Evolutionary conservation across 208 protist genomes (phyloP).

Genomic region (Strigomonas culicis): DNA sequence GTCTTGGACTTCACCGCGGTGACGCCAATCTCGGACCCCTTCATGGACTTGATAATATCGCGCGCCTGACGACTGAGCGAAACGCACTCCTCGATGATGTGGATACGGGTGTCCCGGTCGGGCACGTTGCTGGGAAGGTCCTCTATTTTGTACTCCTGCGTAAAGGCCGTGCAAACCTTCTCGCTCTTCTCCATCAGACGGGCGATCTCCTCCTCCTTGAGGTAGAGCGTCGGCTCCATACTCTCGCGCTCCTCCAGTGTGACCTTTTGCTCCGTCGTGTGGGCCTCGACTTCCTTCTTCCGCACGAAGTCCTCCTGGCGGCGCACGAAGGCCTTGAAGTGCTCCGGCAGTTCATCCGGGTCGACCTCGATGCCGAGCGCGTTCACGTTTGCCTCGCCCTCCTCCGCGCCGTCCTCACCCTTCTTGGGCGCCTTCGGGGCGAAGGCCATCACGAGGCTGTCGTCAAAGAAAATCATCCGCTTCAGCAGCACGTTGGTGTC

Average conservation of each 20-base stretch:
- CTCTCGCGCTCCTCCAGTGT: slow-evolving; percentile 66
- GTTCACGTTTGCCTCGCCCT: slow-evolving; percentile 46
- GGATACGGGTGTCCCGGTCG: slow-evolving; percentile 61
- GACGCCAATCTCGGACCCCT: slow-evolving; percentile 46
- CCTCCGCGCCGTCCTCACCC: neutral
- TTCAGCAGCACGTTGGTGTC: slow-evolving; percentile 20
- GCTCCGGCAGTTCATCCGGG: slow-evolving; percentile 58
- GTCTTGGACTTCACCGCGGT: slow-evolving; percentile 79
- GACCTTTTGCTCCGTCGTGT: slow-evolving; percentile 46
- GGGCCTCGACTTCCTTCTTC: slow-evolving; percentile 52
- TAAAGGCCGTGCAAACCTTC: slow-evolving; percentile 57
- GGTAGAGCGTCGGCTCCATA: slow-evolving; percentile 79
- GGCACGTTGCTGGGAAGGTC: slow-evolving; percentile 62
- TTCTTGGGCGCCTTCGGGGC: slow-evolving; percentile 25
- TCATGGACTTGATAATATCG: slow-evolving; percentile 85
- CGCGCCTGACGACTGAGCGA: slow-evolving; percentile 74
- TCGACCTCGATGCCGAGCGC: slow-evolving; percentile 56
- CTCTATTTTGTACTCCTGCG: slow-evolving; percentile 60
- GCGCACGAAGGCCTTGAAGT: slow-evolving; percentile 81
- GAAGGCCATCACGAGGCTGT: slow-evolving; percentile 69
- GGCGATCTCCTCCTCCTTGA: slow-evolving; percentile 73
- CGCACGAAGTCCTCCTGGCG: slow-evolving; percentile 85
- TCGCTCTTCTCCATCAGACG: slow-evolving; percentile 56
- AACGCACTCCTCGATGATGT: slow-evolving; percentile 72
- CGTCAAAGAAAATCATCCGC: slow-evolving; percentile 38